These are phyloP conservation scores for Camelina laxa DNA, from an alignment of 345 rosid genomes.

Conservation along the genomic window DNA sequence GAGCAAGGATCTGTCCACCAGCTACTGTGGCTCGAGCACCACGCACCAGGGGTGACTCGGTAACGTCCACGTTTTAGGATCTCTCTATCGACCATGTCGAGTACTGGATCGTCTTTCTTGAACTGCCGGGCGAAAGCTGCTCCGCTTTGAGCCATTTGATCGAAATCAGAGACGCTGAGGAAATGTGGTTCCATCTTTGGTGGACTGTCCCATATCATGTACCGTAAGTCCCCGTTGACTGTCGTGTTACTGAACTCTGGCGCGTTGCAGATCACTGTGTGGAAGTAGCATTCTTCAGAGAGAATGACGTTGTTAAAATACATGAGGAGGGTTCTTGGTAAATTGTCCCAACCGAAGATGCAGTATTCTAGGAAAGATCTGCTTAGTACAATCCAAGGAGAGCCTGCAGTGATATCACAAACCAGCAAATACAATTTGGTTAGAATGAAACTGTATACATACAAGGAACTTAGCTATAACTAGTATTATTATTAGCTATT, in stretches of 20 bases:
- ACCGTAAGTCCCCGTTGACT: slow-evolving; percentile 80
- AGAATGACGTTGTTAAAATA: slow-evolving; percentile 85
- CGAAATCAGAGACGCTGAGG: slow-evolving; percentile 64
- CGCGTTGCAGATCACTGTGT: slow-evolving; percentile 88
- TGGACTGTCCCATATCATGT: slow-evolving; percentile 96
- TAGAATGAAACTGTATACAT: slow-evolving; percentile 18
- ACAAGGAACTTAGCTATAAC: background rate
- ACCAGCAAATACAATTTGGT: slow-evolving; percentile 23
- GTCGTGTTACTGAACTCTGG: slow-evolving; percentile 85
- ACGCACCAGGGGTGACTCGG: slow-evolving; percentile 76
- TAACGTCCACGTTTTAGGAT: slow-evolving; percentile 71
- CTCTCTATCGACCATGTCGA: slow-evolving; percentile 72
- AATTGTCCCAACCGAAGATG: slow-evolving; percentile 94
- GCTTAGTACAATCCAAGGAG: slow-evolving; percentile 85
- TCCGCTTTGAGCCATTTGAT: slow-evolving; percentile 80
- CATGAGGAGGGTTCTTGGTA: slow-evolving; percentile 91
- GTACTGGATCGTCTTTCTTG: slow-evolving; percentile 66
- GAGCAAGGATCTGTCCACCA: slow-evolving; percentile 96
- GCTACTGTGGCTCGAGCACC: slow-evolving; percentile 79
- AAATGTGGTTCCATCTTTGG: slow-evolving; percentile 94
- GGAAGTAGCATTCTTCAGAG: slow-evolving; percentile 92
- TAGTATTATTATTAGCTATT: slow-evolving; percentile 20
- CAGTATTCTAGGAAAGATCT: slow-evolving; percentile 87
- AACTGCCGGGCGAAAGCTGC: slow-evolving; percentile 91
- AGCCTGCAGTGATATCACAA: slow-evolving; percentile 64